Evolutionary conservation across 179 eudicot species (phyloP).

Genomic region (Beta macrorhiza): DNA sequence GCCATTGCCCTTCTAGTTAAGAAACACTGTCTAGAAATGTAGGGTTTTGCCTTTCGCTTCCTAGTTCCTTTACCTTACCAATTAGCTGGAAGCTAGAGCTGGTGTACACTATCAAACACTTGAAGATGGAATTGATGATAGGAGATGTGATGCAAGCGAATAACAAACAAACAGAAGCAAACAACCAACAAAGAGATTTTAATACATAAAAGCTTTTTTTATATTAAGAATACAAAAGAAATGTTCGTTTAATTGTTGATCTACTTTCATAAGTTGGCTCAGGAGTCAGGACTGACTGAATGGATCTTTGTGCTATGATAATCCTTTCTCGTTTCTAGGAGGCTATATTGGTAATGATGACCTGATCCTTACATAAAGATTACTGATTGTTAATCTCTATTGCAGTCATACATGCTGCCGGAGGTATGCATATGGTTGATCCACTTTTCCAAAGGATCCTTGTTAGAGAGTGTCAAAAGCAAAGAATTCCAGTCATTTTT

Average conservation of each 20-base stretch:
- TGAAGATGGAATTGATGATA: not conserved
- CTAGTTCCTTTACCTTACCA: not conserved
- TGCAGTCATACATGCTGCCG: slow-evolving; percentile 89
- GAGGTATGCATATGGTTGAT: slow-evolving; percentile 97
- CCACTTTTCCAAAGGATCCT: slow-evolving; percentile 95
- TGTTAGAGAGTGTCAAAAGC: slow-evolving; percentile 65
- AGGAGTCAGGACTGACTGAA: not conserved
- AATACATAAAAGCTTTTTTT: no score
- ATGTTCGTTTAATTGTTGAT: not conserved
- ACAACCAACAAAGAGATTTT: no score
- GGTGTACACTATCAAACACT: not conserved
- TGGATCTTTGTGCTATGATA: not conserved
- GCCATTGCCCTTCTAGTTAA: not conserved
- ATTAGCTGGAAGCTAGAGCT: not conserved
- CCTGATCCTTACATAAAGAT: not conserved
- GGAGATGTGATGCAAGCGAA: not conserved
- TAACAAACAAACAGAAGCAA: not conserved
- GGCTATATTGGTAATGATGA: not conserved
- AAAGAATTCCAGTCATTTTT: slow-evolving; percentile 87
- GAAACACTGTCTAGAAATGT: not conserved
- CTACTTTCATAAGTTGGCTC: no score
- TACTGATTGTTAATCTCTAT: slow-evolving; percentile 2
- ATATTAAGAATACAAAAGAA: not conserved
- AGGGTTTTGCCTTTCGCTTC: not conserved
- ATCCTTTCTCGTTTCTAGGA: not conserved